Conservation (phyloP, 176 grass and related monocot genomes). For the Poa annua region DNA sequence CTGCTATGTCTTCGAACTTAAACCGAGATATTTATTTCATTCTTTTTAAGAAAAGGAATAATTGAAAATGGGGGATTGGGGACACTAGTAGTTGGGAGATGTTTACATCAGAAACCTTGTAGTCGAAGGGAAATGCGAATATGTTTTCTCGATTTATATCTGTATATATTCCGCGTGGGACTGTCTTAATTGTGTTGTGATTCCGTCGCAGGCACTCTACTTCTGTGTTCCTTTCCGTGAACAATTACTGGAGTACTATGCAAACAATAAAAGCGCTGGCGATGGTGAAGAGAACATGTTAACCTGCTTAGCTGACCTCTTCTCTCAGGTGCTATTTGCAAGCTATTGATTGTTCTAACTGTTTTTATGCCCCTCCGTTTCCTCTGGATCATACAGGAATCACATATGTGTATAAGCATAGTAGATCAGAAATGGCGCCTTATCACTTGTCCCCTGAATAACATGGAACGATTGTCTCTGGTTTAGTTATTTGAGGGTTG, state of each 20-base stretch:
- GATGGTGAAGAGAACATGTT: slow-evolving; percentile 90
- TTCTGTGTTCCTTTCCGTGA: slow-evolving; percentile 88
- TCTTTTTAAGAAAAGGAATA: no score
- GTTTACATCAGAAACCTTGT: slow-evolving; percentile 1
- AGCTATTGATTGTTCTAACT: slow-evolving; percentile 15
- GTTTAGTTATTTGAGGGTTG: not conserved
- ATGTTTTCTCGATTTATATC: not conserved
- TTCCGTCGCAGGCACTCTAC: slow-evolving; percentile 66
- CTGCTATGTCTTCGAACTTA: not conserved
- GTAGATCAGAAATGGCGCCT: not conserved
- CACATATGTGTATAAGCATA: not conserved
- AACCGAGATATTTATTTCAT: not conserved
- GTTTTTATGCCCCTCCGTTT: not conserved
- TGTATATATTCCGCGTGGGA: slow-evolving; percentile 14
- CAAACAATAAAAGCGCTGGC: slow-evolving; percentile 59
- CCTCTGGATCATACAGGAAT: slow-evolving; percentile 1
- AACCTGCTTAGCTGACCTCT: slow-evolving; percentile 92
- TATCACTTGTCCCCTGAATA: not conserved
- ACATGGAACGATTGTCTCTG: not conserved
- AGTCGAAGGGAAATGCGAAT: not conserved
- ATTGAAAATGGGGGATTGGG: slow-evolving; percentile 2
- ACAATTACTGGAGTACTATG: slow-evolving; percentile 95
- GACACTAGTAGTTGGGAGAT: not conserved
- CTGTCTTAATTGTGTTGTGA: not conserved
- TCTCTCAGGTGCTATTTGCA: slow-evolving; percentile 74